Evolutionary conservation across 257 asterid species (phyloP), one percentile per base, ranked within the genome.

Genomic region (Paulownia fortunei): DNA sequence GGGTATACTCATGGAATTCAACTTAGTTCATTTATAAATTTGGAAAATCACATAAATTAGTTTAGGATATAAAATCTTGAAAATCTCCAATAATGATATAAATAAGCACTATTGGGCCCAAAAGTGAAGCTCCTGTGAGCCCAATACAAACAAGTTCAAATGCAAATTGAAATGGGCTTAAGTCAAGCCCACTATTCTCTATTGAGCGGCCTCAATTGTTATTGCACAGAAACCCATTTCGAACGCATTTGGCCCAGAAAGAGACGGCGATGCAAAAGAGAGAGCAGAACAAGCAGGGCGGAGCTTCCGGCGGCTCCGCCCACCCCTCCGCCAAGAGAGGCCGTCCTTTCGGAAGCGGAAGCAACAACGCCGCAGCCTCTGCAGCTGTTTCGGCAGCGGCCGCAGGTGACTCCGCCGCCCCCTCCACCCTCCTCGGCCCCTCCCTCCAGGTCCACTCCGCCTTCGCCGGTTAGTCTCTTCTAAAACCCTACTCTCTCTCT

Each of bases 361-460:
- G 69, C 69, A 73, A 67, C 71, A 85, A 60, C 39, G 61, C 80
- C 0, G 36, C 82, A 3, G 82, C 80, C 0, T 55, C 83, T 3
- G 78, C 89, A 0, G 84, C 78, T 0, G 16, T 44, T n/a, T 74
- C 85, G 4, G 77, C 87, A 7, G 41, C 67, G 13, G 67, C 69
- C 7, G 65, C 86, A 63, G 82, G 79, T 41, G 92, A 89, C 51
- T 67, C 88, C 41, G 79, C 55, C 6, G 87, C 97, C 32, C 90
- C 97, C 6, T 61, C 87, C 15, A 79, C 90, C 27, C 89, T 91
- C 39, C 88, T 91, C 69, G 97, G 97, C 7, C 94, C 97, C 2
- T 91, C 94, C 13, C 86, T 91, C 6, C 94, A 89, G 69, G 90
- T 89, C 36, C 92, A 88, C 77, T 89, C 97, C 26, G 89, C 91